Evolutionary conservation across 352 stramenopile species (phyloP).

Genomic region (Phytophthora parvispora): DNA sequence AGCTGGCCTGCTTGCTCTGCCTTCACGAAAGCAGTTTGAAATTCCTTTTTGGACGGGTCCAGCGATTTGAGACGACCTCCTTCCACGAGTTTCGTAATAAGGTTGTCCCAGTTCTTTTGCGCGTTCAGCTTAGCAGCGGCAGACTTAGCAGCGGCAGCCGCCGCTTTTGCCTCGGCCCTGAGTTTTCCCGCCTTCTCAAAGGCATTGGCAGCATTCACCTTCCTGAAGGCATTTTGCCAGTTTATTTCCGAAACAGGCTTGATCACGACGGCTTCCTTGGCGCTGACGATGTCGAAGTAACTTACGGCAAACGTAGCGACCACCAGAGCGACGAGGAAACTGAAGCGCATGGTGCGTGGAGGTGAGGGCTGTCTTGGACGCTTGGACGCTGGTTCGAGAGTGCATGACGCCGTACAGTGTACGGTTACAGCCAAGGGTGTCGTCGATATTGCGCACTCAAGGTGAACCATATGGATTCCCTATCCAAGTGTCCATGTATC

Average conservation of each 20-base stretch:
- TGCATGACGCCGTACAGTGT: no score
- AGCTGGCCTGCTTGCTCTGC: constrained; percentile 6
- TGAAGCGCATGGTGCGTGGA: neutral
- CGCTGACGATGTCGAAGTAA: neutral
- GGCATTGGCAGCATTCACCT: neutral
- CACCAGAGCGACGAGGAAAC: neutral
- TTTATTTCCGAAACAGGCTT: neutral
- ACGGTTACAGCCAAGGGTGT: no score
- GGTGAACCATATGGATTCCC: no score
- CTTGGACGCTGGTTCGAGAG: neutral
- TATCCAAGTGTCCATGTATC: no score
- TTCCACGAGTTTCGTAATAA: neutral
- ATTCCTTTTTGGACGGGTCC: constrained; percentile 1
- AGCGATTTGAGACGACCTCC: neutral
- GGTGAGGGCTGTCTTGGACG: neutral
- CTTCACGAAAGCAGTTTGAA: constrained; percentile 4
- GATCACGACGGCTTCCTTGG: neutral
- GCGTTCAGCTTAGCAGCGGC: neutral
- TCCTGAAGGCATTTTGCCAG: constrained; percentile 1
- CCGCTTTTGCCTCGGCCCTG: neutral
- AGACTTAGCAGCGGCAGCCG: no score
- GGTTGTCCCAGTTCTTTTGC: neutral
- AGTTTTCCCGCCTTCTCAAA: neutral
- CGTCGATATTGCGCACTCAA: no score
- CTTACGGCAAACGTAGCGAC: neutral